These are phyloP conservation scores for Gaultheria prostrata DNA, from an alignment of 148 eudicot species.

Conservation along the genomic window DNA sequence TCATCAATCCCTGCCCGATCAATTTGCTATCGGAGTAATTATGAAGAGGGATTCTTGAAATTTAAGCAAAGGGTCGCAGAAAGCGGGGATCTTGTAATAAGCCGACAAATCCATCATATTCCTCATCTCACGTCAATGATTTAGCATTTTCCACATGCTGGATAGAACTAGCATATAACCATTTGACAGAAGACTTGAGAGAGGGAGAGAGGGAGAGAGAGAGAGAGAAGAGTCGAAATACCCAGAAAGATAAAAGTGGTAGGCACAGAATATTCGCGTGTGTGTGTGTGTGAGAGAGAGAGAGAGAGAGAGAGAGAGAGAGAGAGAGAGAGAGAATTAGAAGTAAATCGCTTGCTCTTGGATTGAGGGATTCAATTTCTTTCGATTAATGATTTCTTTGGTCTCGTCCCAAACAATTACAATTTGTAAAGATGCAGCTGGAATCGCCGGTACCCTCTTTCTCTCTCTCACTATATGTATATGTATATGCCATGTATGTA, in stretches of 20 bases:
- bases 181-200: too few relatives aligned
- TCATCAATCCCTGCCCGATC: background rate
- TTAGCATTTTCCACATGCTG: background rate
- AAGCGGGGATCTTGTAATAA: too few relatives aligned
- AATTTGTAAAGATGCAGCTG: conserved; percentile 57
- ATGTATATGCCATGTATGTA: background rate
- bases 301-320: background rate
- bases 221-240: background rate
- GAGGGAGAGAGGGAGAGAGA: background rate
- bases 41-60: too few relatives aligned
- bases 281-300: too few relatives aligned
- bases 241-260: background rate
- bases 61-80: too few relatives aligned
- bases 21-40: too few relatives aligned
- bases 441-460: conserved; percentile 54
- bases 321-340: background rate
- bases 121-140: too few relatives aligned
- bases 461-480: background rate
- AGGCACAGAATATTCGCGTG: too few relatives aligned
- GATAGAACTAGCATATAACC: too few relatives aligned
- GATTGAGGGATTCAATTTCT: background rate
- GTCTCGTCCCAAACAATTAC: conserved; percentile 21
- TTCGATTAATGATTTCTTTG: conserved; percentile 25
- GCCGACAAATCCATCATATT: too few relatives aligned
- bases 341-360: too few relatives aligned